Base-by-base conservation (phyloP, 306 rosid species). In the Medicago lupulina region DNA sequence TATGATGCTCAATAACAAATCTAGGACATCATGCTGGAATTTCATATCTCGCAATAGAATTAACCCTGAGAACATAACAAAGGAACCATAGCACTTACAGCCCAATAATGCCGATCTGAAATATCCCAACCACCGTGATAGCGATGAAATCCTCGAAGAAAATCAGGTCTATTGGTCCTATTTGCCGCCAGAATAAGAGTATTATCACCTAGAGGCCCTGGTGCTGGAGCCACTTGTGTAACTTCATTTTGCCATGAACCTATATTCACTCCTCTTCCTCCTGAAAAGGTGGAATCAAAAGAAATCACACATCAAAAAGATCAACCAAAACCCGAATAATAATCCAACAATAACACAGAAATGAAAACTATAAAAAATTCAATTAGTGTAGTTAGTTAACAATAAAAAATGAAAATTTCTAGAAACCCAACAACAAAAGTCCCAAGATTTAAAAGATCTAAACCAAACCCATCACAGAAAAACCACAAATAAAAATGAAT, bases 71-170 rank as follows among this genome's bases (percentile, higher is more conserved):
- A 68, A 16, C 54, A 73, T 18, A 81, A 41, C 19, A 55, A 64
- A 74, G 21, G 11, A 75, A 70, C 16, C 28, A 21, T 1, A 38
- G 58, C 46, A 82, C 99, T 89, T 88, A 96, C 99, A 6, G 99
- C 93, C 99, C 99, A 96, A 87, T 96, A 96, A 83, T 96, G 92
- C 40, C 43, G 88, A 82, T 88, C 82, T 5, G 84, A 75, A 41
- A 96, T 83, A 80, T 96, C 98, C 99, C 99, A 96, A 59, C 99
- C 99, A 70, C 86, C 97, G 18, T 49, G 82, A 78, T 92, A 96
- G 19, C 70, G 88, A 72, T 74, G 84, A 71, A 96, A 88, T 16
- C 92, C 80, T 1, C 47, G 75, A 28, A 92, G 92, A 89, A 96
- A 77, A 81, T 96, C 99, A 3, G 97, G 96, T 63, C 99, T 86